Base-by-base conservation (phyloP, 495 filamentous ascomycete species). In the Xylaria longipes region DNA sequence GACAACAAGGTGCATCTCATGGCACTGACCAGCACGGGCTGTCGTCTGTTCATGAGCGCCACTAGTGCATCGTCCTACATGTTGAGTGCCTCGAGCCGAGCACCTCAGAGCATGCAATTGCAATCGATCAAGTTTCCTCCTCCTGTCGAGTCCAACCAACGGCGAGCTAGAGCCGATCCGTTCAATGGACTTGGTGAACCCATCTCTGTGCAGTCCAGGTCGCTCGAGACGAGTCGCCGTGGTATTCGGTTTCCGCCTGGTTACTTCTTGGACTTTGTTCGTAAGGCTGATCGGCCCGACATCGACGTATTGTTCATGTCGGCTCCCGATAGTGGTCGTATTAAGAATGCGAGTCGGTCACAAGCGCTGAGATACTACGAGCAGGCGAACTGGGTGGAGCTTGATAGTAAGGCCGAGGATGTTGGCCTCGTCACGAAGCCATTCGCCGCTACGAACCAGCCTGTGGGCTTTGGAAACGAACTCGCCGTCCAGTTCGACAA, bases 91-190 rank as follows among this genome's bases (percentile, higher is more conserved):
- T 85, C 90, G 29, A 86, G 80, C 54, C 86, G 84, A 68, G 89
- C 94, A 0, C 95, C 97, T 4, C 95, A 92, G 62, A 98, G 94
- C 82, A 98, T 99, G 94, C 95, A 97, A 78, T 90, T 98, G 27
- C 93, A 97, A 73, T 94, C 95, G 75, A 91, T 98, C 78, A 97
- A 95, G 75, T 97, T 97, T 68, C 97, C 96, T 11, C 95, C 96
- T 0, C 73, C 74, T 43, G 22, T 20, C 31, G 78, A 84, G 54
- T 63, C 69, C 25, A 68, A 79, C 73, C 77, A 77, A 41, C 72
- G 72, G 31, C 70, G 65, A 29, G 17, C 74, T 72, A 66, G 74
- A 31, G 35, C 43, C 9, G 69, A 73, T 54, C 77, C 71, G 62
- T 80, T 76, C 65, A 71, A 73, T 66, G 73, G 72, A 7, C 71